Percentiles rank a stretch among this genome's conserved stretches.
Conservation (phyloP, 1,284 basidiomycete species). For the Ustilago tritici region DNA sequence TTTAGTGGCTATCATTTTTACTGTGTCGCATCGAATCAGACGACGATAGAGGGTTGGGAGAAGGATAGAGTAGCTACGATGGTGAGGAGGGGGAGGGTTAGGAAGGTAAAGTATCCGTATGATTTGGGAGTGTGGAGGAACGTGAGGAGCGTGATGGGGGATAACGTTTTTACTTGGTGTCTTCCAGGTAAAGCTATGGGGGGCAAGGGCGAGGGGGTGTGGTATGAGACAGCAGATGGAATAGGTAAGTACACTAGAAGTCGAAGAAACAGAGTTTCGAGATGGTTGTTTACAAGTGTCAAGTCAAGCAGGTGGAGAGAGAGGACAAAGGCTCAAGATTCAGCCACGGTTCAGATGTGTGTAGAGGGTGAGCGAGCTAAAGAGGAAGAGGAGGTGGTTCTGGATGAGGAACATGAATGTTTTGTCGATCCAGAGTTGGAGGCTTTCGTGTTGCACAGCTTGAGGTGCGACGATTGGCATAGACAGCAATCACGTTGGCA, state of each 20-base stretch:
- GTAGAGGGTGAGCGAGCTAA: background rate
- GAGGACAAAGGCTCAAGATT: background rate
- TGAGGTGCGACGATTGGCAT: conserved; percentile 45
- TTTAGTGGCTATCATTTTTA: conserved; percentile 87
- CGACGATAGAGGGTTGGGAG: conserved; percentile 97
- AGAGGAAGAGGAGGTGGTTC: conserved; percentile 1
- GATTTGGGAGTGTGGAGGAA: conserved; percentile 81
- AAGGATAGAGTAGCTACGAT: conserved; percentile 92
- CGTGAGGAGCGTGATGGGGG: conserved; percentile 81
- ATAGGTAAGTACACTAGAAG: conserved; percentile 23
- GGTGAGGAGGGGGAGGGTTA: conserved; percentile 84
- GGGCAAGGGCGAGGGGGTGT: conserved; percentile 78
- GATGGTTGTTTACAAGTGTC: background rate
- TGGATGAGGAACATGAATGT: conserved; percentile 14
- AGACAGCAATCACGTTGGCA: conserved; percentile 8
- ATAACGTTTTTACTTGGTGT: conserved; percentile 82
- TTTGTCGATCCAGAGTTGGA: conserved; percentile 35
- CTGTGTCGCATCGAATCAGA: conserved; percentile 83
- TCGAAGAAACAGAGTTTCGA: conserved; percentile 15
- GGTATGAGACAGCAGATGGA: conserved; percentile 71
- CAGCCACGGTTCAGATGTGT: too few species aligned
- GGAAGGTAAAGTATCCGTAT: conserved; percentile 89
- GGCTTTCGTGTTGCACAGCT: conserved; percentile 33
- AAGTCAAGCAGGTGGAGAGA: conserved; percentile 1
- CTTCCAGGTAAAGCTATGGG: conserved; percentile 74